Evolutionary conservation across 2,329 filamentous ascomycete genomes (phyloP).

Genomic region (Talaromyces marneffei): DNA sequence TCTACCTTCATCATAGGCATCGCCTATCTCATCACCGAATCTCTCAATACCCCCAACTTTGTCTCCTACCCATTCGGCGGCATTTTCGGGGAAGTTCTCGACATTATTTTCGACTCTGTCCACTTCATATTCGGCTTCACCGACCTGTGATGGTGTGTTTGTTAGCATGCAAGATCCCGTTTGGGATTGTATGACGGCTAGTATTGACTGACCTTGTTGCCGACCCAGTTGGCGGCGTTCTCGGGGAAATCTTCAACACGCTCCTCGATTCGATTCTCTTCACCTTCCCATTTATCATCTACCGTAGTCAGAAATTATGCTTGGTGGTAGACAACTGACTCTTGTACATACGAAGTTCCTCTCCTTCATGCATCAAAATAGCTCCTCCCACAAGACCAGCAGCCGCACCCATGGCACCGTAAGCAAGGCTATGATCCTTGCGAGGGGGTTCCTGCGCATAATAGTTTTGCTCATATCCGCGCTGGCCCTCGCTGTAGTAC

Average conservation of each 20-base stretch:
- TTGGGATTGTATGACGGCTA: background rate
- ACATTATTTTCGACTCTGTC: constrained; percentile 29
- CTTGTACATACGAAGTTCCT: constrained; percentile 34
- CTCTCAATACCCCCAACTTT: constrained; percentile 41
- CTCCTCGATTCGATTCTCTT: constrained; percentile 29
- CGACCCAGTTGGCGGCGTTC: constrained; percentile 40
- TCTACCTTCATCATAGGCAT: constrained; percentile 41
- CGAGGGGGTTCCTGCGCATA: constrained; percentile 18
- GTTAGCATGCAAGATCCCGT: background rate
- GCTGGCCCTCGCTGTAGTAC: constrained; percentile 18
- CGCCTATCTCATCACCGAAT: constrained; percentile 39
- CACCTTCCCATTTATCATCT: constrained; percentile 32
- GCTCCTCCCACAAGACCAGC: constrained; percentile 41
- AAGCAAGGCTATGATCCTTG: constrained; percentile 29
- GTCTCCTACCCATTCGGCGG: constrained; percentile 37
- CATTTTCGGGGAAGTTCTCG: constrained; percentile 30
- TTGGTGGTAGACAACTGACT: background rate
- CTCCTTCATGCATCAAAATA: constrained; percentile 42
- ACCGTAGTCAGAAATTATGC: background rate
- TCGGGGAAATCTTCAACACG: constrained; percentile 39
- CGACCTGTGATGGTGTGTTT: constrained; percentile 21
- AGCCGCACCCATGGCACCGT: constrained; percentile 36
- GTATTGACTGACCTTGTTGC: constrained; percentile 28
- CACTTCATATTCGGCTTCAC: constrained; percentile 35
- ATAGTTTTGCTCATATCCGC: constrained; percentile 1